Evolutionary conservation across 2,329 filamentous ascomycete genomes (phyloP).

Genomic region (Incumbomyces lentus): DNA sequence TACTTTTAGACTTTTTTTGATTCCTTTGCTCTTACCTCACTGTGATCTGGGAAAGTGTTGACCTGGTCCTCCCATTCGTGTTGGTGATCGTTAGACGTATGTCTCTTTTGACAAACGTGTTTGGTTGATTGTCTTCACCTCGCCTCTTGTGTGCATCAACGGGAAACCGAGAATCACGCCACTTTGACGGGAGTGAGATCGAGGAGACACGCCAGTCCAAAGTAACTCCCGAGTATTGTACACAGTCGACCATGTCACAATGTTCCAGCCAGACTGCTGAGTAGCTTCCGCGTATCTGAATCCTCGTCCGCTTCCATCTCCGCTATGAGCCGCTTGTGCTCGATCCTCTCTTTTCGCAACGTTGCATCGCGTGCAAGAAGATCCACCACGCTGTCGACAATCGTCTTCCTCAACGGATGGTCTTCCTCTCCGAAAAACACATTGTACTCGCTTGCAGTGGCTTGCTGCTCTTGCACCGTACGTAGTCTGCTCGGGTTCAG

Average conservation of each 20-base stretch:
- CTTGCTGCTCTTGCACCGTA: background rate
- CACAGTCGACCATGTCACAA: background rate
- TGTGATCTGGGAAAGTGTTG: too few species aligned
- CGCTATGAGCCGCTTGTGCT: background rate
- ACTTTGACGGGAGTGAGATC: too few species aligned
- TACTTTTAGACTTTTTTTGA: too few species aligned
- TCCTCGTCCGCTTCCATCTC: background rate
- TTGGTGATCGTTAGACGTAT: too few species aligned
- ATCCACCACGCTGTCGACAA: constrained; percentile 12
- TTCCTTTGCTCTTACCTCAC: too few species aligned
- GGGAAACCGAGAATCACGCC: too few species aligned
- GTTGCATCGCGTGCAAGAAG: constrained; percentile 9
- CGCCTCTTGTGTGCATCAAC: too few species aligned
- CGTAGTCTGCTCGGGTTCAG: background rate
- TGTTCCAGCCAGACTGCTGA: background rate
- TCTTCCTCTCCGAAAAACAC: background rate
- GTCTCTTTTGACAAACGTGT: too few species aligned
- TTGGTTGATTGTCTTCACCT: too few species aligned
- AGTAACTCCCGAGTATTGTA: too few species aligned
- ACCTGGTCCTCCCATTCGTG: too few species aligned
- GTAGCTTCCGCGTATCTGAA: background rate
- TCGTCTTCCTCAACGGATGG: constrained; percentile 4
- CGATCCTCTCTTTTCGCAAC: background rate
- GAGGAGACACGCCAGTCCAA: too few species aligned
- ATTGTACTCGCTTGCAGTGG: background rate